Base-by-base conservation (phyloP, 495 filamentous ascomycete genomes). In the Podospora sp. region DNA sequence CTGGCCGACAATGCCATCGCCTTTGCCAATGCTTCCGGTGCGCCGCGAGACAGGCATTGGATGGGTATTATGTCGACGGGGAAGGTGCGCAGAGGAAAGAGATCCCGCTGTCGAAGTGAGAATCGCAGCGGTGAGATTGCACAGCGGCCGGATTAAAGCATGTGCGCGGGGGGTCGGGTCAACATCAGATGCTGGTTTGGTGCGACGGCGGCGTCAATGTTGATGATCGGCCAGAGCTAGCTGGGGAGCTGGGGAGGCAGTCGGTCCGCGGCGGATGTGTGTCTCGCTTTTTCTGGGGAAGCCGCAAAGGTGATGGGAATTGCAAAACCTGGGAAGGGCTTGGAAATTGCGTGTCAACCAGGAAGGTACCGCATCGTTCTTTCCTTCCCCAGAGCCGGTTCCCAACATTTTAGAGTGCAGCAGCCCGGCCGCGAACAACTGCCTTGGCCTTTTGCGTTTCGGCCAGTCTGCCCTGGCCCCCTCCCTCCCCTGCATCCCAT, bases 11-110 rank as follows among this genome's bases (percentile, higher is more conserved):
- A 61, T 29, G 58, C 27, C 59, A n/a, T 58, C 35, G n/a, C 22
- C 56, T 52, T 46, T 57, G 46, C 65, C 59, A 50, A 65, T 71
- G 62, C 69, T 68, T 25, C 62, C 57, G 25, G 68, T 70, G 65
- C 70, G 70, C 22, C 62, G 66, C 25, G 65, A 60, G 4, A 24
- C 66, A 2, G 70, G 64, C 70, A 72, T 72, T 36, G 63, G 27
- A 29, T 33, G 40, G 40, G 14, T 35, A n/a, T 52, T 21, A n/a
- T 1, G 7, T 53, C 25, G 25, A 53, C 22, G 11, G 51, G 20
- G 55, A 21, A 63, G 6, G 33, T 36, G 5, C 12, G 33, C 33
- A 14, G 21, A 60, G 36, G 62, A 57, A 40, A 29, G 58, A 63
- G 21, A 11, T 46, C 40, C 14, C 40, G 63, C 59, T n/a, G n/a